Evolutionary conservation across 192 early-diverging fungal genomes (phyloP).

Genomic region (Coemansia sp.): DNA sequence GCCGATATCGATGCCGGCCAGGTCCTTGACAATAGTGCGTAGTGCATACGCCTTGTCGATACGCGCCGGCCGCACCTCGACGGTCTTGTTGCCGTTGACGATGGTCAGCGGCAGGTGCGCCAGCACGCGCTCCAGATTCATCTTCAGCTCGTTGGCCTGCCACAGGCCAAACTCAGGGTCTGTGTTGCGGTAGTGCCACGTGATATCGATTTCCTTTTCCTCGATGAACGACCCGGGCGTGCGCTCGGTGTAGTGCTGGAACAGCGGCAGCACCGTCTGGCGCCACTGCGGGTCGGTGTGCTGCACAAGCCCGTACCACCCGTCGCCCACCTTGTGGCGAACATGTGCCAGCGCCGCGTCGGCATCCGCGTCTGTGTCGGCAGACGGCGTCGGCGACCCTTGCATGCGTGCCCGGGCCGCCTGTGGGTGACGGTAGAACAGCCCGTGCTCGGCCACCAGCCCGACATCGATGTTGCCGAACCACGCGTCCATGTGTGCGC

Average conservation of each 20-base stretch:
- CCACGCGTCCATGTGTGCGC: conserved; percentile 90
- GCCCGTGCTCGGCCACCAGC: conserved; percentile 96
- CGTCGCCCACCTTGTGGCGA: conserved; percentile 15
- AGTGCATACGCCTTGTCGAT: conserved; percentile 93
- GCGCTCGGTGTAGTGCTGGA: conserved; percentile 96
- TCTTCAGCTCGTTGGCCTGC: conserved; percentile 97
- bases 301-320: conserved; percentile 87
- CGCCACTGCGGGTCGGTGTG: conserved; percentile 91
- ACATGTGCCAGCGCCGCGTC: conserved; percentile 6
- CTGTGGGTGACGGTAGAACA: conserved; percentile 93
- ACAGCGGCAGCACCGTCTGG: conserved; percentile 88
- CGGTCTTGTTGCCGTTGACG: conserved; percentile 93
- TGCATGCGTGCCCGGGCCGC: conserved; percentile 17
- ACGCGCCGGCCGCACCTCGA: conserved; percentile 90
- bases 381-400: conserved; percentile 6
- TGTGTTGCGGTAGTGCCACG: conserved; percentile 97
- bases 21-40: conserved; percentile 82
- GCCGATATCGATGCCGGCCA: conserved; percentile 48
- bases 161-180: conserved; percentile 94
- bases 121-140: conserved; percentile 95
- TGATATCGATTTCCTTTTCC: conserved; percentile 97
- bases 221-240: conserved; percentile 98
- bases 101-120: conserved; percentile 92
- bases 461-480: conserved; percentile 86
- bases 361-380: not conserved